phyloP scores from a whole-genome alignment of 371 early-diverging fungal genomes.

The Mortierella sp. region DNA sequence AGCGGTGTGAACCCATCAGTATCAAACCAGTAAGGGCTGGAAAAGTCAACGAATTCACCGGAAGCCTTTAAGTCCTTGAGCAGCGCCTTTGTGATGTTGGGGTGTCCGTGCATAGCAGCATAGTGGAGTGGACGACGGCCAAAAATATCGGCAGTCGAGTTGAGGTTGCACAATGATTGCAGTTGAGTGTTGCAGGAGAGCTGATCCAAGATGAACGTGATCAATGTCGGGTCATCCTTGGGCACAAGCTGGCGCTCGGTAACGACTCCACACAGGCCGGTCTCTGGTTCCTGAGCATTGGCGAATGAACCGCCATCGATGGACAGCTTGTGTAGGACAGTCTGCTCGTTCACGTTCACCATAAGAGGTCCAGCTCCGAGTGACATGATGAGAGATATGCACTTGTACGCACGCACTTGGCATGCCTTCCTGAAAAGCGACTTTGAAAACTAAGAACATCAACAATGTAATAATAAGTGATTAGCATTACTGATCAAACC shows the following conservation, averaged over 20 bases:
- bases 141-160: constrained; percentile 65
- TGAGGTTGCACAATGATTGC: constrained; percentile 41
- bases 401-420: constrained; percentile 61
- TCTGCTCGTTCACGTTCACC: constrained; percentile 73
- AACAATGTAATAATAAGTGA: neutral
- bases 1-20: constrained; percentile 79
- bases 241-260: neutral
- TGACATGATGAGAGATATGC: constrained; percentile 63
- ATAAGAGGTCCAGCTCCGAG: constrained; percentile 57
- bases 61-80: constrained; percentile 62
- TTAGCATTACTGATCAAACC: neutral
- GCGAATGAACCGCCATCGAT: constrained; percentile 60
- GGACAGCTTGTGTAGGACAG: constrained; percentile 72
- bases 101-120: constrained; percentile 69
- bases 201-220: constrained; percentile 53
- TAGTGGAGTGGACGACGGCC: constrained; percentile 81
- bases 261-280: neutral
- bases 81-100: constrained; percentile 61
- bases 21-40: constrained; percentile 69
- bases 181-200: constrained; percentile 32
- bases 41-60: constrained; percentile 62
- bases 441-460: constrained; percentile 58
- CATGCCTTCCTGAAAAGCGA: constrained; percentile 68
- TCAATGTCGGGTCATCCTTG: constrained; percentile 52
- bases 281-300: constrained; percentile 15